Percentiles rank a stretch among this genome's conserved stretches.
Conservation (phyloP, 2,329 filamentous ascomycete species). For the Trichoderma cornu-damae region DNA sequence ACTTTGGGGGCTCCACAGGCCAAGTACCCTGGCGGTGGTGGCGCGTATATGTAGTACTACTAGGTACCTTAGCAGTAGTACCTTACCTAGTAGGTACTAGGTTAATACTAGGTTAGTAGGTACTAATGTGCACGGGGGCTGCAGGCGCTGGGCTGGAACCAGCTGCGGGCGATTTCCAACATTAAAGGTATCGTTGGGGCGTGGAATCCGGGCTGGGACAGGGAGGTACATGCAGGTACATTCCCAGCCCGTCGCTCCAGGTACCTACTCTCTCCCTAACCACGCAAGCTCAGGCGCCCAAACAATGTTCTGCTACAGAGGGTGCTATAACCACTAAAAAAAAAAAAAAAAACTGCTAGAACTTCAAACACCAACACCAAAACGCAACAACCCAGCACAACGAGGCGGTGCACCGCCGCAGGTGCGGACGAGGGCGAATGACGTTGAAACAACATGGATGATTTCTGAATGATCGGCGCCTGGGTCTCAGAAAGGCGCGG, state of each 20-base stretch:
- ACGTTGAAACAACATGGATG: slow-evolving; percentile 10
- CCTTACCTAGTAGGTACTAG: no score
- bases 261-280: not conserved
- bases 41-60: not conserved
- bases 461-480: slow-evolving; percentile 18
- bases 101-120: no score
- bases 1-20: not conserved
- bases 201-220: no score
- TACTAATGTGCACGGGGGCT: not conserved
- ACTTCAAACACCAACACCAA: no score
- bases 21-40: not conserved
- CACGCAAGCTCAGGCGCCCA: not conserved
- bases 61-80: no score
- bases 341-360: no score
- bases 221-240: not conserved
- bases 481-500: slow-evolving; percentile 11
- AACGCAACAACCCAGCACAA: not conserved
- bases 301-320: no score
- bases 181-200: no score
- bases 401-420: slow-evolving; percentile 16
- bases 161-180: no score
- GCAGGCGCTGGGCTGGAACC: not conserved
- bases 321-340: no score
- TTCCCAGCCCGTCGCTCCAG: not conserved
- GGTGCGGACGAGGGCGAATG: slow-evolving; percentile 13